Evolutionary conservation across 768 basidiomycete genomes (phyloP).

Genomic region (Boletus sp.): DNA sequence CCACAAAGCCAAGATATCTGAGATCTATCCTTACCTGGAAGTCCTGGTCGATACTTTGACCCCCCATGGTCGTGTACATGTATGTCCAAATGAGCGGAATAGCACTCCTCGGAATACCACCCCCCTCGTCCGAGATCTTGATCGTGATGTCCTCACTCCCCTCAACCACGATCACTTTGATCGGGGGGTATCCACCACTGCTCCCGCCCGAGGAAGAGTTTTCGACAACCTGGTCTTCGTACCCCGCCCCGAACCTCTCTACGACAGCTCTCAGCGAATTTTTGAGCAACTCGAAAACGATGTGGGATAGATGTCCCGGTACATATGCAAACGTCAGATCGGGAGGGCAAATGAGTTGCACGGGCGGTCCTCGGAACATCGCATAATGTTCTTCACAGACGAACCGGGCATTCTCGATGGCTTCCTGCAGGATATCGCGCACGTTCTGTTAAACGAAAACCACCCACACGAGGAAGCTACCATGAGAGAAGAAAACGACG

Average conservation of each 20-base stretch:
- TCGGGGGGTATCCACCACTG: constrained; percentile 19
- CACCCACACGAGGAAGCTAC: neutral
- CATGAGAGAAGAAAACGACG: neutral
- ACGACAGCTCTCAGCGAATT: constrained; percentile 97
- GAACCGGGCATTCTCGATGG: constrained; percentile 94
- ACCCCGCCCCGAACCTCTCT: constrained; percentile 81
- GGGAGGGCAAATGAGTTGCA: constrained; percentile 91
- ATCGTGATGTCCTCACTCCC: constrained; percentile 99
- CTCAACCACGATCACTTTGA: constrained; percentile 72
- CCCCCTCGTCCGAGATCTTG: constrained; percentile 98
- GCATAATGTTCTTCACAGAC: constrained; percentile 95
- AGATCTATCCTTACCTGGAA: constrained; percentile 39
- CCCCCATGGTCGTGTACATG: constrained; percentile 88
- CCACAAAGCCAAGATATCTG: neutral
- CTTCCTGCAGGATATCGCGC: constrained; percentile 93
- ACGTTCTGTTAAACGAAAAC: constrained; percentile 57
- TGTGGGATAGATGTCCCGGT: constrained; percentile 94
- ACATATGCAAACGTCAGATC: constrained; percentile 90
- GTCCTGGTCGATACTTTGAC: constrained; percentile 68
- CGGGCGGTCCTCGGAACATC: constrained; percentile 93
- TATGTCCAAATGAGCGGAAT: constrained; percentile 98
- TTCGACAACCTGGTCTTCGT: constrained; percentile 45
- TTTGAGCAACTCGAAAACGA: constrained; percentile 94
- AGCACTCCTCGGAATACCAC: constrained; percentile 77
- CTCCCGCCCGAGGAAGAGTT: neutral